Base-by-base conservation (phyloP, 768 basidiomycete species). In the Collybia nuda region DNA sequence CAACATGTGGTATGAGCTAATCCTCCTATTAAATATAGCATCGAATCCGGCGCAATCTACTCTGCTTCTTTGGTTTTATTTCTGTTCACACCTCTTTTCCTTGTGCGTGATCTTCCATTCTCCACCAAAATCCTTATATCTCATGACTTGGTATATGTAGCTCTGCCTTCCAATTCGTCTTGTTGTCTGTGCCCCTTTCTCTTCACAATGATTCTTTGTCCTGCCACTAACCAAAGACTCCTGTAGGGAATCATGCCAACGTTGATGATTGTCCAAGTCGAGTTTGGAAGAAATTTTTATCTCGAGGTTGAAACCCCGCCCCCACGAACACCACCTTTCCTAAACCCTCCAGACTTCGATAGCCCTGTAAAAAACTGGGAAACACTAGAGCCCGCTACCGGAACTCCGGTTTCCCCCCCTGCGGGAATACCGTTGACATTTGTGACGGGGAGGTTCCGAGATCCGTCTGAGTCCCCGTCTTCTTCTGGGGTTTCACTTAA, bases 191-290 rank as follows among this genome's bases (percentile, higher is more conserved):
- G 23, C 22, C 3, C 14, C 12, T 6, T 23, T 12, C 24, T 14
- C 11, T 15, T 44, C 2, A 19, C n/a, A 19, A 14, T 14, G n/a
- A 11, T 5, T 32, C 32, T 3, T 32, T 32, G 6, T 32, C 19
- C 6, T 18, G 6, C 15, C 3, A 19, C 51, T 32, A 17, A 35
- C 38, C 2, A 32, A 14, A 2, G 12, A 32, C 4, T 36, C 21
- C 17, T 24, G 29, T 12, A 63, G 62, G 60, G 58, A 17, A 62
- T 65, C 17, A 57, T 58, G 14, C 62, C 62, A 14, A 61, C 60
- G 12, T 45, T 63, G 37, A 63, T 65, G 44, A 53, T 63, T 9
- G 56, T 61, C 12, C 61, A 61, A 38, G 50, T 55, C 19, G 52
- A 47, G n/a, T 29, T 62, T 15, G 47, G 55, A 14, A 4, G 32